These are phyloP conservation scores for Saprolegnia parasitica DNA, from an alignment of 352 stramenopile species.

Conservation along the genomic window DNA sequence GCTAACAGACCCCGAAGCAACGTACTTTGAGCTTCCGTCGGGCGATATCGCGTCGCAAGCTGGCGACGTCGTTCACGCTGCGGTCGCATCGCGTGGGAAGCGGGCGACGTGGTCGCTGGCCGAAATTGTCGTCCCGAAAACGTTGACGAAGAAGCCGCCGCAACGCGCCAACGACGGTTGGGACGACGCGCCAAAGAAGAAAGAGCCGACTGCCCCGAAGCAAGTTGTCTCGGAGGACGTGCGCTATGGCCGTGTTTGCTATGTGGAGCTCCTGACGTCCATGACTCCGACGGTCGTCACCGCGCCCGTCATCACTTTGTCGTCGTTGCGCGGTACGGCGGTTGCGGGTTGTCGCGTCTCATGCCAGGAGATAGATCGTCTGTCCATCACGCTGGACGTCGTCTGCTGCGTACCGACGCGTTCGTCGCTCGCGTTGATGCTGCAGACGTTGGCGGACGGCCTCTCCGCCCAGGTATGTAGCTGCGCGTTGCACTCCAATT, in stretches of 20 bases:
- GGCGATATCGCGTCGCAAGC: slow-evolving; percentile 2
- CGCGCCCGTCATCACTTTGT: neutral
- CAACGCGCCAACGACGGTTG: too few species aligned
- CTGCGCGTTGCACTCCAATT: neutral
- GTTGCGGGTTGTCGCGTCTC: neutral
- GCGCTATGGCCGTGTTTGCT: neutral
- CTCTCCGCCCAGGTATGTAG: neutral
- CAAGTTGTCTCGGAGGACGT: neutral
- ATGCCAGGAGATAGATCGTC: neutral
- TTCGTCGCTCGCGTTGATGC: neutral
- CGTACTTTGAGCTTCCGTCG: slow-evolving; percentile 15
- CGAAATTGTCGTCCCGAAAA: neutral
- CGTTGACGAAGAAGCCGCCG: neutral
- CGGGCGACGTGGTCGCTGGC: too few species aligned
- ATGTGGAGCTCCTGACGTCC: neutral
- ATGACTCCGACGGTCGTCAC: neutral
- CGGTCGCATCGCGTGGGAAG: neutral
- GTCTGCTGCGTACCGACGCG: neutral
- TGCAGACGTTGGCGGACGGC: neutral
- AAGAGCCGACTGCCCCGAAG: too few species aligned
- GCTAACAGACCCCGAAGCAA: slow-evolving; percentile 1
- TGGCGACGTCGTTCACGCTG: neutral
- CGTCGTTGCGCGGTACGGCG: neutral
- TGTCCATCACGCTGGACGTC: neutral
- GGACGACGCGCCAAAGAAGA: too few species aligned